Percentiles rank a stretch among this genome's conserved stretches.
phyloP scores from a whole-genome alignment of 306 rosid species.

The Vigna mungo region DNA sequence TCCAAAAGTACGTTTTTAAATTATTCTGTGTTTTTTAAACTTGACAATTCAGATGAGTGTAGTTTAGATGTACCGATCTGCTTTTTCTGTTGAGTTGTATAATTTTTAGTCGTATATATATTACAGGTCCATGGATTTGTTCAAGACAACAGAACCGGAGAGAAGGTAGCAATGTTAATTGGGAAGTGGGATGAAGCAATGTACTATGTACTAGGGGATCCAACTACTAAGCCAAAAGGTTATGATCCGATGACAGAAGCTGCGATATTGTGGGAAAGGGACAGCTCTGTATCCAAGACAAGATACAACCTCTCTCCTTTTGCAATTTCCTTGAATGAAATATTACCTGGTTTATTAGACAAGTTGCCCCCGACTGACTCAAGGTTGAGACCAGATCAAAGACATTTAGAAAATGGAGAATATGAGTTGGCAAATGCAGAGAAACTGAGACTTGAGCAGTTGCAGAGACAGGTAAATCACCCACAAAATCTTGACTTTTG shows the following conservation, averaged over 20 bases:
- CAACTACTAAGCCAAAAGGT: constrained; percentile 90
- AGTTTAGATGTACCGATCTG: constrained; percentile 11
- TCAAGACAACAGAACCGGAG: constrained; percentile 99
- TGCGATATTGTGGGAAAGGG: constrained; percentile 93
- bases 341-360: constrained; percentile 73
- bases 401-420: constrained; percentile 95
- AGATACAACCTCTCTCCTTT: constrained; percentile 97
- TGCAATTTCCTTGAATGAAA: constrained; percentile 90
- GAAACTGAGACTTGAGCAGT: constrained; percentile 94
- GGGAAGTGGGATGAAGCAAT: constrained; percentile 99
- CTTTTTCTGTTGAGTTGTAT: not conserved
- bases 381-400: constrained; percentile 97
- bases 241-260: constrained; percentile 99
- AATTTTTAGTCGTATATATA: constrained; percentile 27
- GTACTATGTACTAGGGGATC: constrained; percentile 99
- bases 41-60: constrained; percentile 7
- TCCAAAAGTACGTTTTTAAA: constrained; percentile 1
- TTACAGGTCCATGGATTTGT: constrained; percentile 96
- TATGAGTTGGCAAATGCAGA: constrained; percentile 90
- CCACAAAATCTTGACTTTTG: not conserved
- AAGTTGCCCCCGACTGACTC: constrained; percentile 95
- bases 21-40: constrained; percentile 7
- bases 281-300: constrained; percentile 65
- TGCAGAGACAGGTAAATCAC: constrained; percentile 89
- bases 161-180: constrained; percentile 94